Evolutionary conservation across 1,139 yeast genomes (phyloP).

Genomic region (Scheffersomyces segobiensis): DNA sequence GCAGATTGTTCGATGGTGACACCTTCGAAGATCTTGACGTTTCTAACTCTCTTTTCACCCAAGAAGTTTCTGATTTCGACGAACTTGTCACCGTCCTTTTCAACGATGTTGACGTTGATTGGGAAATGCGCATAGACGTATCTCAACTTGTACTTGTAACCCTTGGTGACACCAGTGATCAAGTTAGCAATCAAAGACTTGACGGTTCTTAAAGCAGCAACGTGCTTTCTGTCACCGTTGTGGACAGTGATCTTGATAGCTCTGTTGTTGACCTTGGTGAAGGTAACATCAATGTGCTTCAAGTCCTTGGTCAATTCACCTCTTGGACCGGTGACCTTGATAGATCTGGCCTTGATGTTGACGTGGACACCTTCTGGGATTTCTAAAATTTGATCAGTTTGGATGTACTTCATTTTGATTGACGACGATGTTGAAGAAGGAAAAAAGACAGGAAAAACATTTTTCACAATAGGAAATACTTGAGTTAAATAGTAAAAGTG

Average conservation of each 20-base stretch:
- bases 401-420: slow-evolving; percentile 81
- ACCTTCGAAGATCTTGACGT: slow-evolving; percentile 83
- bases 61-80: slow-evolving; percentile 99
- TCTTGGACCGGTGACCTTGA: slow-evolving; percentile 97
- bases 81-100: slow-evolving; percentile 69
- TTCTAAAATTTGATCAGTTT: slow-evolving; percentile 87
- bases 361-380: slow-evolving; percentile 96
- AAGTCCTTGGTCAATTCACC: slow-evolving; percentile 91
- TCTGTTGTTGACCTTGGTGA: slow-evolving; percentile 69
- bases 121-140: slow-evolving; percentile 99
- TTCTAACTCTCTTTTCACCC: slow-evolving; percentile 97
- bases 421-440: slow-evolving; percentile 13
- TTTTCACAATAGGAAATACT: slow-evolving; percentile 1
- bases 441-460: slow-evolving; percentile 6
- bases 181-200: slow-evolving; percentile 92
- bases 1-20: slow-evolving; percentile 80
- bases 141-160: slow-evolving; percentile 99
- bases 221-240: slow-evolving; percentile 99
- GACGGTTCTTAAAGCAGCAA: slow-evolving; percentile 98
- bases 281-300: slow-evolving; percentile 94
- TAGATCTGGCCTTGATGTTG: slow-evolving; percentile 85
- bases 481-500: neutral
- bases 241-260: slow-evolving; percentile 88
- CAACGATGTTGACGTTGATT: slow-evolving; percentile 89
- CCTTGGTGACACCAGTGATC: slow-evolving; percentile 98